Conservation (phyloP, 2,329 filamentous ascomycete species). For the Fusarium pseudocircinatum region DNA sequence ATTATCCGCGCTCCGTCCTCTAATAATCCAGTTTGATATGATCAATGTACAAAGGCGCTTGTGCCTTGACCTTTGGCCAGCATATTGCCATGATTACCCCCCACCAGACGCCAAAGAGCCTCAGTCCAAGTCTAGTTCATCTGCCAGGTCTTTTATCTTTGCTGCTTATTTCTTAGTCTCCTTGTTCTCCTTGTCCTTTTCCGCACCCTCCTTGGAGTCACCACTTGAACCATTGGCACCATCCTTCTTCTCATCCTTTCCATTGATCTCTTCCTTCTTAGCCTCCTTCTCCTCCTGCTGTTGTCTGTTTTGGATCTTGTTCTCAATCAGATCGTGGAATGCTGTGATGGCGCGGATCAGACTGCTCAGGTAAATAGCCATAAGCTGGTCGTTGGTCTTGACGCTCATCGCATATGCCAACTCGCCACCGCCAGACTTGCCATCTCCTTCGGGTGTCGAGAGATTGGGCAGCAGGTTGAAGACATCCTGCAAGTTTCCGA, state of each 20-base stretch:
- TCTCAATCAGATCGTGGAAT: slow-evolving; percentile 99
- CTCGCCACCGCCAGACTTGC: slow-evolving; percentile 77
- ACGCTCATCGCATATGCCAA: slow-evolving; percentile 96
- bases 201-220: slow-evolving; percentile 60
- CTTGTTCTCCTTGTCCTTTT: slow-evolving; percentile 67
- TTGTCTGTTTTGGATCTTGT: slow-evolving; percentile 99
- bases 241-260: slow-evolving; percentile 69
- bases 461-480: slow-evolving; percentile 99
- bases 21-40: slow-evolving; percentile 43
- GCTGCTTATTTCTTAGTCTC: slow-evolving; percentile 57
- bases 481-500: slow-evolving; percentile 98
- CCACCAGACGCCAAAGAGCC: slow-evolving; percentile 39
- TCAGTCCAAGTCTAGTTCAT: slow-evolving; percentile 32
- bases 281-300: slow-evolving; percentile 95
- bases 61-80: slow-evolving; percentile 34
- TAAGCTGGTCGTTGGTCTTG: slow-evolving; percentile 99
- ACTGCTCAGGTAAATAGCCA: slow-evolving; percentile 97
- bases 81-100: slow-evolving; percentile 31
- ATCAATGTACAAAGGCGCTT: slow-evolving; percentile 45
- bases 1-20: slow-evolving; percentile 38
- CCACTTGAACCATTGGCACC: slow-evolving; percentile 52
- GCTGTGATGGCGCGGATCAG: slow-evolving; percentile 94
- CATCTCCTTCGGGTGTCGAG: slow-evolving; percentile 79
- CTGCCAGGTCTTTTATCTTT: slow-evolving; percentile 10
- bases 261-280: slow-evolving; percentile 76